Evolutionary conservation across 2,329 filamentous ascomycete genomes (phyloP).

Genomic region (Fusarium verrucosum): DNA sequence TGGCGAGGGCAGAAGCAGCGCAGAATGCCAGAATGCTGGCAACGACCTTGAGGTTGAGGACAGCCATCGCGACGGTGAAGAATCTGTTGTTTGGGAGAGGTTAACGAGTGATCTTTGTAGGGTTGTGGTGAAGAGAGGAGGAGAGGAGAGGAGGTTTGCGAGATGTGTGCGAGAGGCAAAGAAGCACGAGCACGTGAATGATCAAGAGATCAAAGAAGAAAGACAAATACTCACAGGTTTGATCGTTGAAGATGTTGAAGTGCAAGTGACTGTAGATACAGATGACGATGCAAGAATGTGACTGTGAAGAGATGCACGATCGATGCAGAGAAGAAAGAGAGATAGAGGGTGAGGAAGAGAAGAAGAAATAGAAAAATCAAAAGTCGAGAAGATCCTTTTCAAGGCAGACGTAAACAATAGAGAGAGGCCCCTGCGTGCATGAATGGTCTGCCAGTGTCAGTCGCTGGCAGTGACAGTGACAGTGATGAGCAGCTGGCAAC

Average conservation of each 20-base stretch:
- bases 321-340: conserved; percentile 10
- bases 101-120: conserved; percentile 1
- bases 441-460: conserved; percentile 5
- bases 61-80: conserved; percentile 41
- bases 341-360: conserved; percentile 6
- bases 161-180: not conserved
- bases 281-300: conserved; percentile 14
- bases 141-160: not conserved
- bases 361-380: conserved; percentile 3
- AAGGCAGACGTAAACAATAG: conserved; percentile 24
- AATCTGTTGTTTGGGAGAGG: conserved; percentile 6
- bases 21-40: conserved; percentile 37
- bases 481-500: conserved; percentile 18
- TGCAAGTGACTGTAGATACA: not conserved
- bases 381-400: conserved; percentile 21
- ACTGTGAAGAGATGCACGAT: conserved; percentile 14
- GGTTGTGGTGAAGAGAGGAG: too few relatives aligned
- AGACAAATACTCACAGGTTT: conserved; percentile 16
- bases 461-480: conserved; percentile 5
- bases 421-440: not conserved
- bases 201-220: not conserved
- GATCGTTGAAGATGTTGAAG: conserved; percentile 18
- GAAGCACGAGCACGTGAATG: not conserved
- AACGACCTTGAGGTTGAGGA: conserved; percentile 44
- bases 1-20: conserved; percentile 33